These are phyloP conservation scores for Rhizophagus clarus DNA, from an alignment of 192 early-diverging fungal genomes.

Conservation along the genomic window DNA sequence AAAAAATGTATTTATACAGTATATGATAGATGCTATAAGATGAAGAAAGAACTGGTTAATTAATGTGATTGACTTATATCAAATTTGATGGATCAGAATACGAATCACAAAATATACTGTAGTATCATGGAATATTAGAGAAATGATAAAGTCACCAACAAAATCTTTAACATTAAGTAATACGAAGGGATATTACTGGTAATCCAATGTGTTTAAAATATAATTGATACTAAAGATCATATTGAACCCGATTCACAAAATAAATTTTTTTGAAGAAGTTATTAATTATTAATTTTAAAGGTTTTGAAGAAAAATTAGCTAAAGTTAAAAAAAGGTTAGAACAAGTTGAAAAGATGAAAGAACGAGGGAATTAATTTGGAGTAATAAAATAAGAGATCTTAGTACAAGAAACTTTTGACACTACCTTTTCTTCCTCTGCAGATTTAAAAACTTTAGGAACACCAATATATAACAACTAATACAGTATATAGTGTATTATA, in stretches of 20 bases:
- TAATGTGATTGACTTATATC: slow-evolving; percentile 22
- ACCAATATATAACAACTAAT: too few species aligned
- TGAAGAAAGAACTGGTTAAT: slow-evolving; percentile 25
- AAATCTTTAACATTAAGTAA: neutral
- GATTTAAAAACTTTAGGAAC: too few species aligned
- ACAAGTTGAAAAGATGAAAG: slow-evolving; percentile 21
- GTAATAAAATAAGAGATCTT: slow-evolving; percentile 14
- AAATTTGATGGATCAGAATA: slow-evolving; percentile 21
- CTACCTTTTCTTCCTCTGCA: too few species aligned
- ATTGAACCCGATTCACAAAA: slow-evolving; percentile 22
- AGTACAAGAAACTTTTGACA: neutral
- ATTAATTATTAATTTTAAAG: neutral
- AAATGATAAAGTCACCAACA: slow-evolving; percentile 19
- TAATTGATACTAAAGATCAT: slow-evolving; percentile 11
- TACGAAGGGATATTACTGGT: slow-evolving; percentile 18
- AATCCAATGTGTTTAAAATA: neutral
- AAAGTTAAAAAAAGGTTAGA: slow-evolving; percentile 12
- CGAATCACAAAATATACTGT: slow-evolving; percentile 26
- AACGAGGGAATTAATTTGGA: slow-evolving; percentile 31
- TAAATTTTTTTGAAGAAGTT: neutral
- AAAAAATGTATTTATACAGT: too few species aligned
- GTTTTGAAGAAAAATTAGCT: slow-evolving; percentile 18
- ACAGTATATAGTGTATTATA: too few species aligned
- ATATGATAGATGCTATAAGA: slow-evolving; percentile 9
- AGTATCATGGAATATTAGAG: slow-evolving; percentile 26